Base-by-base conservation (phyloP, 2,329 filamentous ascomycete genomes). In the Diaporthe caulivora region DNA sequence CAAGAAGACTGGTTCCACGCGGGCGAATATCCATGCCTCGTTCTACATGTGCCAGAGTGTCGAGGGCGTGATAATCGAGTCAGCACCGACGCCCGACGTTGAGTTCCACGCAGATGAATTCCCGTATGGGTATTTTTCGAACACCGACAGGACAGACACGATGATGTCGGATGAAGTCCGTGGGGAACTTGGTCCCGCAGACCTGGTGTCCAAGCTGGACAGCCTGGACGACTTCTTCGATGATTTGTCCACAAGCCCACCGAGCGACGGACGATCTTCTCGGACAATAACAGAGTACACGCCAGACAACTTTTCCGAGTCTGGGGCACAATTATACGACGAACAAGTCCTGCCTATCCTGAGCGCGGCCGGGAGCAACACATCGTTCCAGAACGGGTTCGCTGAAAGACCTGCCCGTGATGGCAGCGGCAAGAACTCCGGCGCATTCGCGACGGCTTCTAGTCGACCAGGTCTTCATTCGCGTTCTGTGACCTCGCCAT, bases 31-130 rank as follows among this genome's bases (percentile, higher is more conserved):
- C 2, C 96, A 98, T 81, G 95, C 95, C 0, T 95, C 97, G 0
- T 98, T 98, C 83, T 98, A 98, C 83, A 97, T 95, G 76, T 98
- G 95, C 79, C 93, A 94, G 70, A 93, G 90, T 75, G 87, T 90
- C 5, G 88, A 92, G 76, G 90, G 89, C 21, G 85, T 85, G 15
- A 79, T 86, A 42, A 84, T 88, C 10, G 90, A 93, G 71, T 87
- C 91, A 6, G 89, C 90, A 0, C 89, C 92, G 5, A 97, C 95
- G 0, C 93, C 95, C 1, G 95, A 98, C 58, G 92, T 99, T 37
- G 95, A 97, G 79, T 98, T 99, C 83, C 94, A 97, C 77, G 89
- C 92, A 3, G 97, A 99, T 75, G 95, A 98, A 75, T 95, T 94
- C 78, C 92, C 92, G 15, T 94, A 93, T 78, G 92, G 93, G 13